Evolutionary conservation across 1,139 yeast species (phyloP).

Genomic region (Lodderomyces jiufengensis): DNA sequence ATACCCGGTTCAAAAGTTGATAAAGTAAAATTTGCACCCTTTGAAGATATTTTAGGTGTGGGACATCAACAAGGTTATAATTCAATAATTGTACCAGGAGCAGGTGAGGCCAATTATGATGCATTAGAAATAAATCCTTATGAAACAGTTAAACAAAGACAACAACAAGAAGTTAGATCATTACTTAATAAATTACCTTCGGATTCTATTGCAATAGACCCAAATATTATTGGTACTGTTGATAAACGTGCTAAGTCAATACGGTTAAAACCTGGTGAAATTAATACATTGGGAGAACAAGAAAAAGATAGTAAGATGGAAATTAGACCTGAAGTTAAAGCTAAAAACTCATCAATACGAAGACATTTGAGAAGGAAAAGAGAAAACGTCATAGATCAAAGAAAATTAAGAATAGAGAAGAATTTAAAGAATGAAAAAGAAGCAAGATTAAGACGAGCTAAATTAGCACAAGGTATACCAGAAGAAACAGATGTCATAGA

Average conservation of each 20-base stretch:
- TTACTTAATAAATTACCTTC: slow-evolving; percentile 87
- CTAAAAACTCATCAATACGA: slow-evolving; percentile 82
- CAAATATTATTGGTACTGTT: slow-evolving; percentile 80
- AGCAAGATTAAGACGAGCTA: slow-evolving; percentile 54
- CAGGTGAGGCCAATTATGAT: slow-evolving; percentile 98
- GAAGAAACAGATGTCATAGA: slow-evolving; percentile 52
- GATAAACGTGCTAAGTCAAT: slow-evolving; percentile 63
- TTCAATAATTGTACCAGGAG: slow-evolving; percentile 85
- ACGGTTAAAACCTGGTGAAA: slow-evolving; percentile 62
- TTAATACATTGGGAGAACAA: slow-evolving; percentile 43
- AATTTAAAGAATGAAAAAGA: slow-evolving; percentile 73
- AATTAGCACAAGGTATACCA: slow-evolving; percentile 43
- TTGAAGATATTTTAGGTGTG: slow-evolving; percentile 89
- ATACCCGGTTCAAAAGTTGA: slow-evolving; percentile 74
- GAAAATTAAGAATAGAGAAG: slow-evolving; percentile 77
- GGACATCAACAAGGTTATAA: slow-evolving; percentile 81
- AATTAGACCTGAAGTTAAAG: slow-evolving; percentile 62
- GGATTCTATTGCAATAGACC: slow-evolving; percentile 90
- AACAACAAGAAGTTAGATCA: slow-evolving; percentile 84
- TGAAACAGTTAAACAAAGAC: slow-evolving; percentile 89
- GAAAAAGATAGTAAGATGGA: slow-evolving; percentile 24
- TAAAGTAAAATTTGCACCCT: slow-evolving; percentile 77
- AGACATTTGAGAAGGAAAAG: slow-evolving; percentile 80
- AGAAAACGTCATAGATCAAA: slow-evolving; percentile 82
- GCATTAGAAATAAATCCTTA: slow-evolving; percentile 91